These are phyloP conservation scores for Ascochyta rabiei DNA, from an alignment of 2,329 filamentous ascomycete genomes.

Conservation along the genomic window DNA sequence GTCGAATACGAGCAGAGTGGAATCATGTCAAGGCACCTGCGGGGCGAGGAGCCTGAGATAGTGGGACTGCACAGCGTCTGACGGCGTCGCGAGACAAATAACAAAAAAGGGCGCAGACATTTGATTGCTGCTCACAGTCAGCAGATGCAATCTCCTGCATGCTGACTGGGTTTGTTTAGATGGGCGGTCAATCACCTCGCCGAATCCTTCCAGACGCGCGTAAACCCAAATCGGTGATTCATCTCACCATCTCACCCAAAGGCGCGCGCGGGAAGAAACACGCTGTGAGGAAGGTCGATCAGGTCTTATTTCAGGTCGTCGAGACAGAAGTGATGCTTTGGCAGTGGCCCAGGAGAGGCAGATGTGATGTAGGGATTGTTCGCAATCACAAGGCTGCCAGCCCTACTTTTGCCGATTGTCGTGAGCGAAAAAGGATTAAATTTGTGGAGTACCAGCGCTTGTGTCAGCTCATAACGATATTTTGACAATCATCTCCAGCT, in stretches of 20 bases:
- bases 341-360: not conserved
- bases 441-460: no score
- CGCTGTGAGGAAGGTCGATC: not conserved
- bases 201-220: not conserved
- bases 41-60: not conserved
- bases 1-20: not conserved
- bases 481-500: no score
- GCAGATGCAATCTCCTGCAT: not conserved
- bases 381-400: not conserved
- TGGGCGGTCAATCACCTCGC: not conserved
- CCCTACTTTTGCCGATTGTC: not conserved
- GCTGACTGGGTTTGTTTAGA: not conserved
- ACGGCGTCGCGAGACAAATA: not conserved
- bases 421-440: not conserved
- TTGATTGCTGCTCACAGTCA: not conserved
- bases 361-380: not conserved
- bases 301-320: not conserved
- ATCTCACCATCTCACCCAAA: not conserved
- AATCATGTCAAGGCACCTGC: no score
- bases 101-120: not conserved
- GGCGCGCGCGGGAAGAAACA: not conserved
- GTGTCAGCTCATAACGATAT: no score
- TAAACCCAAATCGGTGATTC: not conserved
- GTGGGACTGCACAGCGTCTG: not conserved
- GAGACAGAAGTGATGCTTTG: not conserved